A percentile compares a stretch with the other conserved stretches of the same genome.
phyloP scores from a whole-genome alignment of 2,329 filamentous ascomycete species.

The Dissoconium aciculare region DNA sequence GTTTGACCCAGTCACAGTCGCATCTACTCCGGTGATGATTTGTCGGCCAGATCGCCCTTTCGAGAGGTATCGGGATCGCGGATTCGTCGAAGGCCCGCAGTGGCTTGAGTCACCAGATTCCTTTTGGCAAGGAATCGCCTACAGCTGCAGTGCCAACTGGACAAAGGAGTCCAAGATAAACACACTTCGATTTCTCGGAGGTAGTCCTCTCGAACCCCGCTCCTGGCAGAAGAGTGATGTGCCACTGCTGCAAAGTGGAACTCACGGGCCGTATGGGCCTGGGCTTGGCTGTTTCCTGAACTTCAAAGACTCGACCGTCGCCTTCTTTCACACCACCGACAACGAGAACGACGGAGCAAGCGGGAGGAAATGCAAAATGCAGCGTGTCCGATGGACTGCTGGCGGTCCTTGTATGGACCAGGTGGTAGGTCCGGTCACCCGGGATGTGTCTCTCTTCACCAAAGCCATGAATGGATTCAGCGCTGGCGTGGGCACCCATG shows the following conservation, averaged over 20 bases:
- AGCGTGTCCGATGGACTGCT: slow-evolving; percentile 26
- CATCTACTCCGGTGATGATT: slow-evolving; percentile 25
- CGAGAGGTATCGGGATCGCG: slow-evolving; percentile 27
- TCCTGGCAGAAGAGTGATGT: slow-evolving; percentile 27
- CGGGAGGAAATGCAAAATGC: slow-evolving; percentile 31
- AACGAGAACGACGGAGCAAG: slow-evolving; percentile 30
- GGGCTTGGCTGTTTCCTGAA: slow-evolving; percentile 33
- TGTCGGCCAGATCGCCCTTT: slow-evolving; percentile 27
- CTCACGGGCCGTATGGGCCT: slow-evolving; percentile 30
- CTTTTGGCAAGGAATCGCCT: slow-evolving; percentile 31
- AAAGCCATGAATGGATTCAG: too few species aligned
- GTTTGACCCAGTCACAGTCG: slow-evolving; percentile 23
- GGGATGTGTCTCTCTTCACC: too few species aligned
- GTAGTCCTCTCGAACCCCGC: slow-evolving; percentile 25
- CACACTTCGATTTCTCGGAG: slow-evolving; percentile 28
- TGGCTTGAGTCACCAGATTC: slow-evolving; percentile 14
- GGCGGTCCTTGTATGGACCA: slow-evolving; percentile 32
- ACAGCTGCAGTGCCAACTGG: slow-evolving; percentile 33
- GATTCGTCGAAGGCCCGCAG: slow-evolving; percentile 31
- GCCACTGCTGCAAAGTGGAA: slow-evolving; percentile 28
- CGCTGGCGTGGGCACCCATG: too few species aligned
- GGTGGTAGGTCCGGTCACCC: too few species aligned
- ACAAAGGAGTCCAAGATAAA: slow-evolving; percentile 36
- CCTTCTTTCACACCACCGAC: slow-evolving; percentile 34
- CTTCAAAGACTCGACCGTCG: slow-evolving; percentile 28